Percentiles rank a stretch among this genome's conserved stretches.
Conservation (phyloP, 75 land plant genomes). For the Selaginella moellendorffii region DNA sequence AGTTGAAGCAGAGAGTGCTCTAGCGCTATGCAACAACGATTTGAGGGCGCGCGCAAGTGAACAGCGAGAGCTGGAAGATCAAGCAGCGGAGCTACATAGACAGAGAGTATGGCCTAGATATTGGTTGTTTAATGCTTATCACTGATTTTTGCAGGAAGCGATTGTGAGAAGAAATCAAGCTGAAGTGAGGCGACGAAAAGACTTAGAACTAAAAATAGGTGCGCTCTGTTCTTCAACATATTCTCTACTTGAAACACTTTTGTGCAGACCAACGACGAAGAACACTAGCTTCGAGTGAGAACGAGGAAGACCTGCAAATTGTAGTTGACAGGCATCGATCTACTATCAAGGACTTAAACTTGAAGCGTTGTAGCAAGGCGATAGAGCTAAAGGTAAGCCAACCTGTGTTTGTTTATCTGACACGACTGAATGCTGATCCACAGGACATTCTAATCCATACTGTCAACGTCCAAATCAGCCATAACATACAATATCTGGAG, state of each 20-base stretch:
- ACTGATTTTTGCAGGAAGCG: slow-evolving; percentile 44
- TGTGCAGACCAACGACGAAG: slow-evolving; percentile 48
- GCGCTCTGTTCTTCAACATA: slow-evolving; percentile 1
- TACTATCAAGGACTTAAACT: slow-evolving; percentile 31
- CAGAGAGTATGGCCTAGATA: slow-evolving; percentile 33
- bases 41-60: slow-evolving; percentile 31
- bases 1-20: slow-evolving; percentile 33
- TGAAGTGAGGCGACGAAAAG: slow-evolving; percentile 51
- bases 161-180: slow-evolving; percentile 27
- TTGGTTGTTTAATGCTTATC: background rate
- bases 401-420: slow-evolving; percentile 5
- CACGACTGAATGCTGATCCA: background rate
- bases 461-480: slow-evolving; percentile 27
- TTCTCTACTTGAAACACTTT: too few species aligned
- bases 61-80: slow-evolving; percentile 48
- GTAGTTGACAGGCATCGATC: slow-evolving; percentile 43
- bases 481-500: slow-evolving; percentile 31
- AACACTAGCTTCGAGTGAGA: slow-evolving; percentile 42
- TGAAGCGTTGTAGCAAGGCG: slow-evolving; percentile 33
- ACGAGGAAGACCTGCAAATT: slow-evolving; percentile 49
- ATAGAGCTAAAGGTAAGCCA: slow-evolving; percentile 52
- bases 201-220: slow-evolving; percentile 52
- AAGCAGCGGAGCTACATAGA: slow-evolving; percentile 57
- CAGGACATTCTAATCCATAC: slow-evolving; percentile 52
- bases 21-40: slow-evolving; percentile 30